Base-by-base conservation (phyloP, 768 basidiomycete species). In the Tricholoma furcatifolium region DNA sequence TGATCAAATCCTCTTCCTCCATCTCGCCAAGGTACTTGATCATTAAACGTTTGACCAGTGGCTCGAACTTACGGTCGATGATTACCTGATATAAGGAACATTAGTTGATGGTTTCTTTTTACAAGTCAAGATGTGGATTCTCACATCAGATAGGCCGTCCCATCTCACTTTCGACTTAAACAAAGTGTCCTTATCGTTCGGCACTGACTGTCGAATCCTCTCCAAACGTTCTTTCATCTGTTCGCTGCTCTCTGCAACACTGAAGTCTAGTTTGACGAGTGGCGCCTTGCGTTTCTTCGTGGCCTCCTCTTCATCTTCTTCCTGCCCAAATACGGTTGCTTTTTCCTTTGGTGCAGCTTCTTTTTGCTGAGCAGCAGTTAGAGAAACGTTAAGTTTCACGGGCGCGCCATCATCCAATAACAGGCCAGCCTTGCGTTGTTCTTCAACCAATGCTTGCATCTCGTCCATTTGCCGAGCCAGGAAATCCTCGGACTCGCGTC, bases 391-490 rank as follows among this genome's bases (percentile, higher is more conserved):
- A 48, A 98, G 77, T 62, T 87, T 85, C 62, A 98, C 89, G 5
- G 93, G 92, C 15, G 90, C 91, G 24, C 91, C 92, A 58, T 97
- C 95, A 57, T 96, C 94, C 30, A 95, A 78, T 14, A 97, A 71
- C 70, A 96, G 78, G 27, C 94, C 94, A 6, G 91, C 91, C 63
- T 91, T 90, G 57, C 91, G 85, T 62, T 97, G 93, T 63, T 95
- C 89, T 46, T 91, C 90, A 11, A 90, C 91, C 24, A 96, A 74
- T 2, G 91, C 87, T 59, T 93, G 92, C 85, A 96, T 89, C 67
- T 98, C 94, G 57, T 91, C 91, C 91, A 96, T 93, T 64, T 97
- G 94, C 50, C 85, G 80, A 32, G 91, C 91, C 54, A 98, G 77
- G 79, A 98, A 97, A 57, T 85, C 88, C 68, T 98, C 96, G 0